Evolutionary conservation across 768 basidiomycete genomes (phyloP).

Genomic region (Clitopilus passeckerianus): DNA sequence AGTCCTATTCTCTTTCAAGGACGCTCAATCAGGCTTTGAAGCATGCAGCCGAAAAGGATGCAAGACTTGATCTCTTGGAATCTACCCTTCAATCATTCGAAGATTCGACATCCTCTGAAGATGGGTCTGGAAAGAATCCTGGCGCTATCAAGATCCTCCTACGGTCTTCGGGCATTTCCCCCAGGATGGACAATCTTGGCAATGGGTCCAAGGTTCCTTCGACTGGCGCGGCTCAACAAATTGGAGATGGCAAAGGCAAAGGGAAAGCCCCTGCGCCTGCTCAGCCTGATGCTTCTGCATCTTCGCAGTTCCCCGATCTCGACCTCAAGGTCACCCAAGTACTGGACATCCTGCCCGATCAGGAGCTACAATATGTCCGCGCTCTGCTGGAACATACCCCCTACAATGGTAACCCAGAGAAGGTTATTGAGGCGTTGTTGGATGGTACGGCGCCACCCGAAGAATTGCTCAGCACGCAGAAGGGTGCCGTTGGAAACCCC

Average conservation of each 20-base stretch:
- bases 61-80: slow-evolving; percentile 53
- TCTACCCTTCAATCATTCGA: slow-evolving; percentile 40
- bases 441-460: slow-evolving; percentile 60
- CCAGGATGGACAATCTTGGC: slow-evolving; percentile 32
- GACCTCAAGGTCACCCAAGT: slow-evolving; percentile 64
- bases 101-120: slow-evolving; percentile 4
- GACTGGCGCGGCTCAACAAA: neutral
- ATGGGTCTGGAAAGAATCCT: slow-evolving; percentile 25
- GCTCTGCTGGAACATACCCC: slow-evolving; percentile 46
- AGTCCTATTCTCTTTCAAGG: slow-evolving; percentile 52
- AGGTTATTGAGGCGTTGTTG: slow-evolving; percentile 65
- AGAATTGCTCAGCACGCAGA: slow-evolving; percentile 15
- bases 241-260: slow-evolving; percentile 33
- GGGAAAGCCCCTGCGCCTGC: slow-evolving; percentile 21
- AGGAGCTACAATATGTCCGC: slow-evolving; percentile 50
- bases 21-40: slow-evolving; percentile 42
- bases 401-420: slow-evolving; percentile 54
- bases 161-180: slow-evolving; percentile 50
- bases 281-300: neutral
- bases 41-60: slow-evolving; percentile 47
- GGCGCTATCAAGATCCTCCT: slow-evolving; percentile 63
- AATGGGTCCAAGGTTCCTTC: slow-evolving; percentile 13
- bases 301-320: slow-evolving; percentile 34
- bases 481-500: neutral
- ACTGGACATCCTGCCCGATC: slow-evolving; percentile 71